Evolutionary conservation across 1,284 basidiomycete genomes (phyloP), one percentile per base, ranked within the genome.

Genomic region (Earliella scabrosa): DNA sequence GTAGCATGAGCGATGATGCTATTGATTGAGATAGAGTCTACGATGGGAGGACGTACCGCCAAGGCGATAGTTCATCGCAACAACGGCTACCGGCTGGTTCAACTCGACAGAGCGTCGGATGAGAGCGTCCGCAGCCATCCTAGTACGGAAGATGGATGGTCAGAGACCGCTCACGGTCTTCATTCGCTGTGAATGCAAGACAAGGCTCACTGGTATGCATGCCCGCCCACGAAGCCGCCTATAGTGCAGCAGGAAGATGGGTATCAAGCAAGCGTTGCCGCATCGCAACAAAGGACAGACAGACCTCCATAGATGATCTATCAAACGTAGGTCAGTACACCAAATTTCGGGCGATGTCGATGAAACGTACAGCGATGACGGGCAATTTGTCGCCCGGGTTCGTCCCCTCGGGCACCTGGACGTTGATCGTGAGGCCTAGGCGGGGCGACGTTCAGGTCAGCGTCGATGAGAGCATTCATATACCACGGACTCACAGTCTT

Each of bases 351-450:
- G n/a, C n/a, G n/a, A n/a, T n/a, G n/a, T n/a, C n/a, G n/a, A n/a
- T n/a, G n/a, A n/a, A 9, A 51, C 39, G 54, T 63, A 83, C 82
- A 43, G 77, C 75, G 9, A 85, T 72, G 5, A 88, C 82, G 0
- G 86, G 85, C 27, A 85, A 68, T 36, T 79, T 78, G 2, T 75
- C 74, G 0, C 58, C 63, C 1, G 75, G 50, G 0, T 68, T 72
- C 1, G 75, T 70, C 18, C 65, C 70, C 3, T 73, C 67, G 5
- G 83, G 80, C 27, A 75, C 77, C 53, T 81, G 71, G 7, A 88
- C 77, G 63, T 87, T 86, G 59, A 87, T 64, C 0, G 75, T 79
- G 34, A 87, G 69, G 64, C 86, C 85, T 80, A n/a, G n/a, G 20
- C 1, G 10, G 1, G 20, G n/a, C 18, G 9, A 29, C 13, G 27